A percentile compares a stretch with the other conserved stretches of the same genome.
phyloP scores from a whole-genome alignment of 495 filamentous ascomycete species.

The Podospora fimiseda region DNA sequence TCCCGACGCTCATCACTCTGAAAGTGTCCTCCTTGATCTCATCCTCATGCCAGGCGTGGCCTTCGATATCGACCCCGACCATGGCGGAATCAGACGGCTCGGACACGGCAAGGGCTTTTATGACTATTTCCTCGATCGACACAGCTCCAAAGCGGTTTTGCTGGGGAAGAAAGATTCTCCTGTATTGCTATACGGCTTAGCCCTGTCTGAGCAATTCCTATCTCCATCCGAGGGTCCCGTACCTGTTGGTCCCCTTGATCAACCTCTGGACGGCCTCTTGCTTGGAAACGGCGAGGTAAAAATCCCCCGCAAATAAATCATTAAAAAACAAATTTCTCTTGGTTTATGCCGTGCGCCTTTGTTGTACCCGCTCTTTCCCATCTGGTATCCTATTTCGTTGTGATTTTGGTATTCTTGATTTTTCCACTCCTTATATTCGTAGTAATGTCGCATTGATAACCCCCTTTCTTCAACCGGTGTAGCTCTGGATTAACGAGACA shows the following conservation, averaged over 20 bases:
- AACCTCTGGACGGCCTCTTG: conserved; percentile 41
- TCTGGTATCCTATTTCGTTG: conserved; percentile 19
- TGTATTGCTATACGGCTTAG: conserved; percentile 69
- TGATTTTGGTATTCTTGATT: background rate
- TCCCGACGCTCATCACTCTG: conserved; percentile 39
- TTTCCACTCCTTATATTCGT: conserved; percentile 3
- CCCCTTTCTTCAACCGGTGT: conserved; percentile 42
- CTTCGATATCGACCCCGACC: conserved; percentile 59
- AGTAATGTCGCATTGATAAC: background rate
- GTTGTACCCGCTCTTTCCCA: conserved; percentile 8
- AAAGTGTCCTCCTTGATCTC: conserved; percentile 57
- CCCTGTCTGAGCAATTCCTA: conserved; percentile 82
- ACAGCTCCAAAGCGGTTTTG: conserved; percentile 42
- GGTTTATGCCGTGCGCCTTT: conserved; percentile 1
- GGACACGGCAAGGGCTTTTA: conserved; percentile 98
- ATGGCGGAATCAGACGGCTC: conserved; percentile 56
- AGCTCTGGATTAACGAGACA: conserved; percentile 84
- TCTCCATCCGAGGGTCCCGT: conserved; percentile 34
- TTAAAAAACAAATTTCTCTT: conserved; percentile 11
- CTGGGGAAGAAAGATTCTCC: conserved; percentile 36
- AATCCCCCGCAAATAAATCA: conserved; percentile 12
- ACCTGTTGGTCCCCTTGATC: conserved; percentile 39
- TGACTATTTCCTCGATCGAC: conserved; percentile 81
- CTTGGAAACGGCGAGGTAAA: conserved; percentile 43
- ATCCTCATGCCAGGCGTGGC: conserved; percentile 92